phyloP scores from a whole-genome alignment of 768 basidiomycete genomes.

The Pulveroboletus sp. region DNA sequence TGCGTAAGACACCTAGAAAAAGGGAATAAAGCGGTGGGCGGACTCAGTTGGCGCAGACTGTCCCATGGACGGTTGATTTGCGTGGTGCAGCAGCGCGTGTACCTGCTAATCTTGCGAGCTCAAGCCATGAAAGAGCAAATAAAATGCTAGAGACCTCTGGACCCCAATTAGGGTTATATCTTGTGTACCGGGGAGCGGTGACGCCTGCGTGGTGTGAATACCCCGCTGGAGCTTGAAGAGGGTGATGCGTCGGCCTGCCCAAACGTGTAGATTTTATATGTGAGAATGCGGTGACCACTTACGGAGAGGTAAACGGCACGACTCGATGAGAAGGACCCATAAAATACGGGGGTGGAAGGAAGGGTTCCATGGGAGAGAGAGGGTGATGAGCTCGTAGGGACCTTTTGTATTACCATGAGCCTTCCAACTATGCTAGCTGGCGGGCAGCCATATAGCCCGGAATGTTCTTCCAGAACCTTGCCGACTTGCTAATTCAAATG shows the following conservation, averaged over 20 bases:
- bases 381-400: neutral
- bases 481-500: neutral
- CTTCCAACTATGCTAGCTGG: constrained; percentile 12
- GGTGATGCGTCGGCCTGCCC: neutral
- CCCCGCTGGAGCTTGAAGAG: too few relatives aligned
- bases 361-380: neutral
- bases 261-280: neutral
- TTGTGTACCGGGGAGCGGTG: fast-evolving
- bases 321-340: too few relatives aligned
- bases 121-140: neutral
- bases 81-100: neutral
- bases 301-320: neutral
- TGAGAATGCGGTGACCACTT: neutral
- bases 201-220: neutral
- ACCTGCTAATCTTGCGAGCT: constrained; percentile 3
- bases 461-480: neutral
- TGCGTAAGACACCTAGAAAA: neutral
- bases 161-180: constrained; percentile 1
- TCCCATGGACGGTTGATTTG: neutral
- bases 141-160: neutral
- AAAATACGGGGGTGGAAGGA: neutral
- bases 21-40: neutral
- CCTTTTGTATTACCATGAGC: neutral
- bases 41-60: neutral
- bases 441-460: neutral